Base-by-base conservation (phyloP, 768 basidiomycete species). In the Tricholoma furcatifolium region DNA sequence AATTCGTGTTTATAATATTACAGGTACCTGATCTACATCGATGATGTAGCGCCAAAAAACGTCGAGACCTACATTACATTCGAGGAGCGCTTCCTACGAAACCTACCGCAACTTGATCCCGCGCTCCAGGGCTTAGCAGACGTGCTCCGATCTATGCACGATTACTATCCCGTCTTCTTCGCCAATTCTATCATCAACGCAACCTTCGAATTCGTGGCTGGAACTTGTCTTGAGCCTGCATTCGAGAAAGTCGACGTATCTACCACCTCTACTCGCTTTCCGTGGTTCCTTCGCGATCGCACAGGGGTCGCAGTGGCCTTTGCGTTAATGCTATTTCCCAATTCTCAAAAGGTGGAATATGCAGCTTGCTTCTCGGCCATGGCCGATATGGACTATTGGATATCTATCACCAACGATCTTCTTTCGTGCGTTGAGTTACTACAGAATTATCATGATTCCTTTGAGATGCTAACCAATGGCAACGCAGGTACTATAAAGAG, bases 21-120 rank as follows among this genome's bases (percentile, higher is more conserved):
- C 44, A 62, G 63, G 63, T 58, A 58, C 18, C 24, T 58, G 18
- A 50, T 64, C 27, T n/a, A n/a, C n/a, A n/a, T n/a, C n/a, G n/a
- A n/a, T n/a, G n/a, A n/a, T n/a, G n/a, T n/a, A n/a, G n/a, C 58
- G 7, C 21, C 50, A 1, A 43, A 49, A 23, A 50, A 59, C 21
- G 21, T 39, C 2, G 30, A 30, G 0, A 17, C 48, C 2, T 55
- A 52, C 35, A 14, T 47, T 11, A 45, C 48, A 36, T 64, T 61
- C 20, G 47, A 62, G 30, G 51, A 52, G 14, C 57, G 54, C 9
- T 54, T 59, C 41, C 34, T 64, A 4, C 40, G 49, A 7, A 44
- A 56, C 6, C 4, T 47, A 9, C 59, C 61, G 2, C 59, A 62
- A 31, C 42, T 56, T 4, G 48, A 64, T 39, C 55, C 58, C 4